Evolutionary conservation across 202 grass and related monocot species (phyloP).

Genomic region (Panicum virgatum): DNA sequence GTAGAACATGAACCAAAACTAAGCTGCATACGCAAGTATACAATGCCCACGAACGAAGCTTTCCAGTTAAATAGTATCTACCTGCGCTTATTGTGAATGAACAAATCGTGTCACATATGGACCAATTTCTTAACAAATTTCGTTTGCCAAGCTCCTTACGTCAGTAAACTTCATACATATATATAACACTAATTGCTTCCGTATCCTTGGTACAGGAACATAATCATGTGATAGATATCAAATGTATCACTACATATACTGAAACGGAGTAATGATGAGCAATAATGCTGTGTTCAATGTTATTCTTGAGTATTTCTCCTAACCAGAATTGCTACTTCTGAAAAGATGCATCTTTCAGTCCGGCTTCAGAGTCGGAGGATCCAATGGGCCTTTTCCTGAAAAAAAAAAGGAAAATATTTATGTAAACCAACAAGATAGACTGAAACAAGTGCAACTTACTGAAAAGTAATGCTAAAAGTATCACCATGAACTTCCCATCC

Average conservation of each 20-base stretch:
- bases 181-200: background rate
- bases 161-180: background rate
- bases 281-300: background rate
- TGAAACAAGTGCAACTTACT: slow-evolving; percentile 1
- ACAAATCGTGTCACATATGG: background rate
- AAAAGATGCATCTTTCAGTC: background rate
- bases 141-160: background rate
- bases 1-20: background rate
- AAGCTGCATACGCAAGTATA: background rate
- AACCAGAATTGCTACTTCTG: background rate
- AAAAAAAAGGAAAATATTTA: background rate
- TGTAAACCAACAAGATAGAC: background rate
- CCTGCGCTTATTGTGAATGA: background rate
- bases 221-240: background rate
- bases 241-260: background rate
- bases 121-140: background rate
- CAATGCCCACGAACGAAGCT: background rate
- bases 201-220: background rate
- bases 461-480: slow-evolving; percentile 10
- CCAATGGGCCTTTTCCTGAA: background rate
- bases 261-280: background rate
- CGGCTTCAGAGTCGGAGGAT: background rate
- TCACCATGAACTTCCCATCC: background rate
- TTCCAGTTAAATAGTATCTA: background rate
- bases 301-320: background rate